A percentile compares a stretch with the other conserved stretches of the same genome.
phyloP scores from a whole-genome alignment of 1,284 basidiomycete genomes.

The Apiotrichum gracile region DNA sequence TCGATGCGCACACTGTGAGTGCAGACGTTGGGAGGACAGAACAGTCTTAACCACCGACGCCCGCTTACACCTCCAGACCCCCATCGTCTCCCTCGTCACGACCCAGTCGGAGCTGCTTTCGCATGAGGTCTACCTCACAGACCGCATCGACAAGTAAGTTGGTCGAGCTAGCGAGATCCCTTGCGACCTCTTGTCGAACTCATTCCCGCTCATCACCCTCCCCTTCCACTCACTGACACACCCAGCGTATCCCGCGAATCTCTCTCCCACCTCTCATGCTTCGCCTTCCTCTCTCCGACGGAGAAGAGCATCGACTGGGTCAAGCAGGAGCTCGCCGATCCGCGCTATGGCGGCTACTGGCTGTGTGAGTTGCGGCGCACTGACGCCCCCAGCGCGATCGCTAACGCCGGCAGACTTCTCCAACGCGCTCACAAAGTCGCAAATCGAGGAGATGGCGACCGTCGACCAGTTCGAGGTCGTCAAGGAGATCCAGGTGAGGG shows the following conservation, averaged over 20 bases:
- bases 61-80: slow-evolving; percentile 61
- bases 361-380: slow-evolving; percentile 68
- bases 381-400: background rate
- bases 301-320: slow-evolving; percentile 75
- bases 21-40: too few relatives aligned
- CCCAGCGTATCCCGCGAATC: slow-evolving; percentile 63
- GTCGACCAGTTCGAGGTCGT: slow-evolving; percentile 96
- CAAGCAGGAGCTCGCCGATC: slow-evolving; percentile 75
- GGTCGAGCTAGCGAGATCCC: too few relatives aligned
- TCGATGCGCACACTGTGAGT: slow-evolving; percentile 89
- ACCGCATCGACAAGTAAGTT: slow-evolving; percentile 79
- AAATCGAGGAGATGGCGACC: slow-evolving; percentile 88
- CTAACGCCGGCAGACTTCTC: slow-evolving; percentile 69
- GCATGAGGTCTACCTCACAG: slow-evolving; percentile 96
- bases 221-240: background rate
- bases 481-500: slow-evolving; percentile 84
- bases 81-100: slow-evolving; percentile 88
- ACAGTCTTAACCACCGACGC: too few relatives aligned
- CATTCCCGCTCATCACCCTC: background rate
- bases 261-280: slow-evolving; percentile 93
- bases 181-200: too few relatives aligned
- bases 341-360: slow-evolving; percentile 95
- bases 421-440: slow-evolving; percentile 80
- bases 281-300: slow-evolving; percentile 82
- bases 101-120: slow-evolving; percentile 92